Evolutionary conservation across 208 protist species (phyloP), one percentile per base, ranked within the genome.

Genomic region (Naegleria gruberi): DNA sequence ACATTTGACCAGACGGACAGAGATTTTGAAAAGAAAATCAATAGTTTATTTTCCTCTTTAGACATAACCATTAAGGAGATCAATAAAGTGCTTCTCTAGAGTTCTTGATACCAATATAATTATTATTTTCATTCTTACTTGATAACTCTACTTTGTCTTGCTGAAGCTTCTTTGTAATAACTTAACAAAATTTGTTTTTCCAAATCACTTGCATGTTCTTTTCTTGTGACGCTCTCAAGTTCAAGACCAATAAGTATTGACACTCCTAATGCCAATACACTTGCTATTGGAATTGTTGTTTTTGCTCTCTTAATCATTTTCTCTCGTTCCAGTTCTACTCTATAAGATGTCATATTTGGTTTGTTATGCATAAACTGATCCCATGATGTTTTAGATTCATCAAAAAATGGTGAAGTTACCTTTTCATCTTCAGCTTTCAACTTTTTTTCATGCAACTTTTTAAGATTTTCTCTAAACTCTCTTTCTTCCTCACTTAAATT

Each of bases 311-410:
- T 77, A 8, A 37, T 8, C 17, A 77, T 77, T 77, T 30, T n/a
- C 65, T 77, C 65, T 77, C 65, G 0, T 37, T 77, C 30, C 1
- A 8, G 26, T 37, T 77, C 65, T 8, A 77, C 30, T 30, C 34
- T 1, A 77, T 37, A 77, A 8, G 1, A 26, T 15, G 26, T 77
- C 10, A 37, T 37, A 37, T 30, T 77, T 37, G 65, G 65, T 37
- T 37, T 77, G 17, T 77, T 77, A n/a, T 77, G 65, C 65, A 77
- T 77, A n/a, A 77, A 77, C 34, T 77, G 65, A 77, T 77, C n/a
- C 65, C 65, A 77, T 8, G 7, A 7, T 15, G 30, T 77, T 37
- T 37, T 37, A 19, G 30, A 37, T 30, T 77, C 65, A 37, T 77
- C 65, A 77, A 77, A 77, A 37, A 77, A 77, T 7, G 26, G 17